Percentiles rank a stretch among this genome's conserved stretches.
Evolutionary conservation across 2,329 filamentous ascomycete species (phyloP).

Genomic region (Phialemonium atrogriseum): DNA sequence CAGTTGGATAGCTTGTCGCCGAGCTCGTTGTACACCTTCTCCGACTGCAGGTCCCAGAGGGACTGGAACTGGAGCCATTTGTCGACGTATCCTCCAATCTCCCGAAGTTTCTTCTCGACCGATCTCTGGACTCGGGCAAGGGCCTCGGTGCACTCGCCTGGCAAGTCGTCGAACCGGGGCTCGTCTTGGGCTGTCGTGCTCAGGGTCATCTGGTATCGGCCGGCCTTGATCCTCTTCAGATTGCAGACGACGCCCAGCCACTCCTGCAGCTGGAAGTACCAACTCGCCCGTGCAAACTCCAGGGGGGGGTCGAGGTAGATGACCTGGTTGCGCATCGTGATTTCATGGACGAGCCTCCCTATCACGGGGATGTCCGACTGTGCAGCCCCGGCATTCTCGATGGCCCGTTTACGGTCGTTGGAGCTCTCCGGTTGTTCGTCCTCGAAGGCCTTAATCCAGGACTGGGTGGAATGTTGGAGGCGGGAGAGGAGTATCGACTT

Average conservation of each 20-base stretch:
- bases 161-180: conserved; percentile 73
- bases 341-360: conserved; percentile 73
- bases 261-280: conserved; percentile 85
- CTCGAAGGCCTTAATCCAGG: conserved; percentile 84
- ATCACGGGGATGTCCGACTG: conserved; percentile 55
- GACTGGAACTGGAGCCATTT: conserved; percentile 99
- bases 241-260: conserved; percentile 94
- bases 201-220: conserved; percentile 84
- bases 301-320: conserved; percentile 94
- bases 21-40: conserved; percentile 87
- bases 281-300: conserved; percentile 84
- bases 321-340: conserved; percentile 96
- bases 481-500: conserved; percentile 73
- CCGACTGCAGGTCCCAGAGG: conserved; percentile 92
- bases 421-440: conserved; percentile 38
- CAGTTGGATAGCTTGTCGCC: conserved; percentile 88
- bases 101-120: conserved; percentile 73
- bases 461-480: conserved; percentile 71
- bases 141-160: conserved; percentile 71
- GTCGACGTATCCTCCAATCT: conserved; percentile 81
- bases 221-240: conserved; percentile 87
- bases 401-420: conserved; percentile 44
- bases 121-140: conserved; percentile 73
- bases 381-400: conserved; percentile 28
- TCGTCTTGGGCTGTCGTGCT: conserved; percentile 58